Conservation (phyloP, 2,329 filamentous ascomycete species). For the Beauveria medogensis region DNA sequence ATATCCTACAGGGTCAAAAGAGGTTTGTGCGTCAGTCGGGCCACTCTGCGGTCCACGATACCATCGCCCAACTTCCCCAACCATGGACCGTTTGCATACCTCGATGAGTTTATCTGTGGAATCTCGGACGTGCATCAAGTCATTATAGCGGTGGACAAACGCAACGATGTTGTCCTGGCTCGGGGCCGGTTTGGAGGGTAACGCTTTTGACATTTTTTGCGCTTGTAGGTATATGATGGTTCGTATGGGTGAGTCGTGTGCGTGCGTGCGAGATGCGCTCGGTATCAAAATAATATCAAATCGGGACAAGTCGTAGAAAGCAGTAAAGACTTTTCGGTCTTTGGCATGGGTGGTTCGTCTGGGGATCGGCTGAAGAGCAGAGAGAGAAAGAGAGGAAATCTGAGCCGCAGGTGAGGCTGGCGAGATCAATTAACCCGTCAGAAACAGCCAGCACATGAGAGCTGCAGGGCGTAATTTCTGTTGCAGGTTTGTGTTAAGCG, state of each 20-base stretch:
- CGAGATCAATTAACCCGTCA: not conserved
- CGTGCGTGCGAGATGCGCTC: not conserved
- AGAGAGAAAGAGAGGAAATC: not conserved
- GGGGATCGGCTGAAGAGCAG: not conserved
- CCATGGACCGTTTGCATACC: not conserved
- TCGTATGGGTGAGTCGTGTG: not conserved
- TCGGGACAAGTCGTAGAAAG: not conserved
- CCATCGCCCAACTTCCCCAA: not conserved
- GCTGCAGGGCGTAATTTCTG: not conserved
- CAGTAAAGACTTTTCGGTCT: not conserved
- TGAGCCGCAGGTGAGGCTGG: not conserved
- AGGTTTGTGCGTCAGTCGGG: not conserved
- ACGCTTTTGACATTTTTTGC: not conserved
- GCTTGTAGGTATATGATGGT: not conserved
- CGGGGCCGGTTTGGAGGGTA: not conserved
- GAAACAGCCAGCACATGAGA: not conserved
- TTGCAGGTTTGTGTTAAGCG: not conserved
- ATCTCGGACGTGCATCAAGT: slow-evolving; percentile 8
- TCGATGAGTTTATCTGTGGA: slow-evolving; percentile 9
- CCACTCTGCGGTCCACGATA: not conserved
- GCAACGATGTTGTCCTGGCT: not conserved
- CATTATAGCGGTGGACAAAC: slow-evolving; percentile 11
- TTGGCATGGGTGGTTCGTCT: not conserved
- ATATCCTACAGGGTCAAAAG: slow-evolving; percentile 31
- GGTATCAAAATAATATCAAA: not conserved